These are phyloP conservation scores for Ichthyophthirius multifiliis DNA, from an alignment of 169 alveolate species.

Conservation along the genomic window DNA sequence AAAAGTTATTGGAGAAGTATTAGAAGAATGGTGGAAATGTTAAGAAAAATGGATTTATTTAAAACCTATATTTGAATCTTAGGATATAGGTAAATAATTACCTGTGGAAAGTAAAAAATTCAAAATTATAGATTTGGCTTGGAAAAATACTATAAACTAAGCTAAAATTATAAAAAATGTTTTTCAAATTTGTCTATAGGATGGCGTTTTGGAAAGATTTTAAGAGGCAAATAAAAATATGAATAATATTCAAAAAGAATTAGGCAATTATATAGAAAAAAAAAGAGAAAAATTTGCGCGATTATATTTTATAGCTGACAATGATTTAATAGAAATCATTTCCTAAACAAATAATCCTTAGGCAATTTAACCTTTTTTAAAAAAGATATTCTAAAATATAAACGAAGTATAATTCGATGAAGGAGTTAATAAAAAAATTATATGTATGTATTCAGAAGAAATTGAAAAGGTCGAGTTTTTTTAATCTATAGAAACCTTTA, in stretches of 20 bases:
- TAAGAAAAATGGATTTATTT: constrained; percentile 93
- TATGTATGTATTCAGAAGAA: constrained; percentile 87
- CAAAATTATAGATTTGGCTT: constrained; percentile 89
- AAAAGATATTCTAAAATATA: constrained; percentile 85
- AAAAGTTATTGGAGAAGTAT: constrained; percentile 84
- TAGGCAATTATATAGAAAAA: constrained; percentile 88
- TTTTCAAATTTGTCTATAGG: constrained; percentile 79
- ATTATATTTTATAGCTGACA: constrained; percentile 86
- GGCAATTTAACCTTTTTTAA: constrained; percentile 82
- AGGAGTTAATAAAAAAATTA: constrained; percentile 80
- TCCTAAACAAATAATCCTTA: constrained; percentile 85
- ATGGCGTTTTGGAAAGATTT: constrained; percentile 88
- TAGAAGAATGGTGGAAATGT: constrained; percentile 90
- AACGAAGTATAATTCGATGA: constrained; percentile 77
- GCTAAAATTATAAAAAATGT: constrained; percentile 84
- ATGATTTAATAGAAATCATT: constrained; percentile 82
- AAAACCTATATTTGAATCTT: constrained; percentile 92
- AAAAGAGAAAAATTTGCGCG: constrained; percentile 90
- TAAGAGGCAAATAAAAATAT: constrained; percentile 86
- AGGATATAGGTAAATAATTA: constrained; percentile 89
- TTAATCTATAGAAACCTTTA: constrained; percentile 78
- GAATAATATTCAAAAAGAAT: constrained; percentile 91
- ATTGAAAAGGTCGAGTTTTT: constrained; percentile 87
- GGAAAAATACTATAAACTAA: constrained; percentile 87
- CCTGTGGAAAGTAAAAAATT: constrained; percentile 92